Conservation (phyloP, 768 basidiomycete genomes). For the Albatrellus ellisii region DNA sequence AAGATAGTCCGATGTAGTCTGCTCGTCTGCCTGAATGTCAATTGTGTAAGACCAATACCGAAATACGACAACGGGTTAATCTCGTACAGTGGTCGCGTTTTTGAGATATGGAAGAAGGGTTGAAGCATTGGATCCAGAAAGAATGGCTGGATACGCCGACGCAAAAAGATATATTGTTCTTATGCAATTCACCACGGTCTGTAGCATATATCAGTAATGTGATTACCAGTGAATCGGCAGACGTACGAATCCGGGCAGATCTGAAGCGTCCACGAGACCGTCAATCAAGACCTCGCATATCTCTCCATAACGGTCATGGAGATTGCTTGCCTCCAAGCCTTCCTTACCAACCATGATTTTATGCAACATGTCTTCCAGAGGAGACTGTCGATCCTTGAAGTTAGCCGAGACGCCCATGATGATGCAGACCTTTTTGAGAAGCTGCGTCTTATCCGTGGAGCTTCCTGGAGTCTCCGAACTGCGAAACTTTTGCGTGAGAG, state of each 20-base stretch:
- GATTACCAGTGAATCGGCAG: background rate
- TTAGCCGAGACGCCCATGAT: constrained; percentile 78
- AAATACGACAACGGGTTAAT: background rate
- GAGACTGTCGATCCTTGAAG: constrained; percentile 74
- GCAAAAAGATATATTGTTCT: constrained; percentile 76
- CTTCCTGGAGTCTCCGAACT: constrained; percentile 11
- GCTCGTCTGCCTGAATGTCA: constrained; percentile 56
- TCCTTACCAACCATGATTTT: constrained; percentile 69
- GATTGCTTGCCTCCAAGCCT: constrained; percentile 32
- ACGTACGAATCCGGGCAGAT: constrained; percentile 65
- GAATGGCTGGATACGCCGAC: constrained; percentile 68
- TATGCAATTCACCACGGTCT: constrained; percentile 79
- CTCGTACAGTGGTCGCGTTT: constrained; percentile 58
- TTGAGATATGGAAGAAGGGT: constrained; percentile 87
- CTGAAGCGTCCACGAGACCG: constrained; percentile 77
- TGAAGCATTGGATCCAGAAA: constrained; percentile 76
- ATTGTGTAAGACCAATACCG: background rate
- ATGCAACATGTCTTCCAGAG: constrained; percentile 74
- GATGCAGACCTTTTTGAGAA: constrained; percentile 57
- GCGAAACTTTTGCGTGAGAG: constrained; percentile 17
- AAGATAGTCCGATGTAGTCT: constrained; percentile 72
- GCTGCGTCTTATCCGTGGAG: constrained; percentile 36
- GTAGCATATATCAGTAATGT: background rate
- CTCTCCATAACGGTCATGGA: constrained; percentile 62
- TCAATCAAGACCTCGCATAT: constrained; percentile 83